Evolutionary conservation across 2,329 filamentous ascomycete species (phyloP).

Genomic region (Penicillium freii): DNA sequence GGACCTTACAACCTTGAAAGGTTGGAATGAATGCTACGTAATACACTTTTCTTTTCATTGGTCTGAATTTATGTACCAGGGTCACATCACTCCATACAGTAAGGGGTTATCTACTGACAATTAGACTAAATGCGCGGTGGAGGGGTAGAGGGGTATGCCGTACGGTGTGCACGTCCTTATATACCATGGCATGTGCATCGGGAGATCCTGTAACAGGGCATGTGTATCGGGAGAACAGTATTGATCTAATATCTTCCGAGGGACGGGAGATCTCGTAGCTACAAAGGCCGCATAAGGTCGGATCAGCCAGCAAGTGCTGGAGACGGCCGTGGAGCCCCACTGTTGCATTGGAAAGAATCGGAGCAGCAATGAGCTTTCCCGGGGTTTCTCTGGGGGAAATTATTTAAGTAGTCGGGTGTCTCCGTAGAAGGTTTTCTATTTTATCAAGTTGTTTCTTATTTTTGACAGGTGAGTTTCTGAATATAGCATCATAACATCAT

Average conservation of each 20-base stretch:
- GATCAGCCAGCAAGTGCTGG: constrained; percentile 31
- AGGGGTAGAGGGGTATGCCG: constrained; percentile 3
- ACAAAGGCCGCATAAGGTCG: constrained; percentile 25
- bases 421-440: constrained; percentile 12
- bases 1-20: neutral
- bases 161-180: neutral
- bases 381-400: constrained; percentile 13
- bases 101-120: neutral
- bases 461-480: constrained; percentile 18
- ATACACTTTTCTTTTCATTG: neutral
- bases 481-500: neutral
- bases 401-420: constrained; percentile 28
- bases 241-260: constrained; percentile 32
- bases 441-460: constrained; percentile 13
- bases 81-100: neutral
- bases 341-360: constrained; percentile 40
- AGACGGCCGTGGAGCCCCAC: constrained; percentile 35
- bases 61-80: neutral
- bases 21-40: constrained; percentile 15
- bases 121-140: neutral
- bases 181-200: neutral
- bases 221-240: constrained; percentile 2
- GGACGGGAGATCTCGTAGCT: constrained; percentile 41
- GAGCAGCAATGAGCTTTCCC: constrained; percentile 34
- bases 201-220: neutral